Percentiles rank a stretch among this genome's conserved stretches.
Evolutionary conservation across 257 asterid species (phyloP).

Genomic region (Penstemon barbatus): DNA sequence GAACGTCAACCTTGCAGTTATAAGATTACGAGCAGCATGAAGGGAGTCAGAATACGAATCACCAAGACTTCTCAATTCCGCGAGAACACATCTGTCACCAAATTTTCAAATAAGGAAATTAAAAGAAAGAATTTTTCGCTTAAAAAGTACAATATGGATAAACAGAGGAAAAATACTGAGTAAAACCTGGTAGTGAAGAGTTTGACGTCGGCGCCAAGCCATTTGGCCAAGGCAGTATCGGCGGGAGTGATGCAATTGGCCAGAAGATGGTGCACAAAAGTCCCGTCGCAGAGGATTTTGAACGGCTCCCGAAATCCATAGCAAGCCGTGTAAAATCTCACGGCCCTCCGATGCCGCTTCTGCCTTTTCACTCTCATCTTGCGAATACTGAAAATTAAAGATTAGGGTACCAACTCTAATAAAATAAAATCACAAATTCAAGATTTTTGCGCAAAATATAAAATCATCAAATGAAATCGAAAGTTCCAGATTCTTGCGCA

Average conservation of each 20-base stretch:
- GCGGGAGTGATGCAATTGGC: slow-evolving; percentile 69
- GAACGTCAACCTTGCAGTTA: slow-evolving; percentile 61
- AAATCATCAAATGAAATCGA: not conserved
- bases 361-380: slow-evolving; percentile 78
- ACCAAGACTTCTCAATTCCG: slow-evolving; percentile 85
- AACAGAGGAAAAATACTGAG: too few species aligned
- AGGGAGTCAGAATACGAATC: slow-evolving; percentile 50
- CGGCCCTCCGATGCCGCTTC: slow-evolving; percentile 76
- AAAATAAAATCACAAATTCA: not conserved
- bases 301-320: slow-evolving; percentile 88
- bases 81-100: slow-evolving; percentile 75
- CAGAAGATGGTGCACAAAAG: slow-evolving; percentile 84
- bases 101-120: not conserved
- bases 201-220: slow-evolving; percentile 75
- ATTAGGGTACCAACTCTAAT: not conserved
- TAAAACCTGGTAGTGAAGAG: slow-evolving; percentile 73
- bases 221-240: slow-evolving; percentile 75
- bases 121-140: not conserved
- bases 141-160: not conserved
- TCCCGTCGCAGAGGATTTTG: slow-evolving; percentile 94
- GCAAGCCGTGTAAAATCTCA: slow-evolving; percentile 72
- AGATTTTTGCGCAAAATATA: not conserved
- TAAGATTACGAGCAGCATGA: slow-evolving; percentile 63
- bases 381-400: not conserved
- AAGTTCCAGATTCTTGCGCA: not conserved